Conservation (phyloP, 805 yeast species). For the Spathaspora sp. region DNA sequence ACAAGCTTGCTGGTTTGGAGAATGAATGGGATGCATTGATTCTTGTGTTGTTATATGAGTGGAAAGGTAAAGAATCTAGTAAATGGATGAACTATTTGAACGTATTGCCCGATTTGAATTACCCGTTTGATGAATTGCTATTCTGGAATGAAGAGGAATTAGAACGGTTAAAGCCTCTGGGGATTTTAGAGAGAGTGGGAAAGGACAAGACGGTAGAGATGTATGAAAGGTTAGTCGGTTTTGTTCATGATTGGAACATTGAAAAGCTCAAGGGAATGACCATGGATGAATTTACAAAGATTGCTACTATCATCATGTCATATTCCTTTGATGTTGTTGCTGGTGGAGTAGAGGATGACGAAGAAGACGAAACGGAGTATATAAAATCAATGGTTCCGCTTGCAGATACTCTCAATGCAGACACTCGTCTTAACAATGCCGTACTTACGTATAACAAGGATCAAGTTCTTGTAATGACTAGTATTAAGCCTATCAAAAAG, state of each 20-base stretch:
- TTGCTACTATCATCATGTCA: constrained; percentile 81
- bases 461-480: constrained; percentile 62
- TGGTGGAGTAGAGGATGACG: constrained; percentile 21
- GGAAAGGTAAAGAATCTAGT: constrained; percentile 36
- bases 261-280: constrained; percentile 27
- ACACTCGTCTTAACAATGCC: constrained; percentile 75
- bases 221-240: constrained; percentile 42
- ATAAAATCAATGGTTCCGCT: constrained; percentile 87
- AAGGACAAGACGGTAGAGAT: constrained; percentile 58
- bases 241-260: constrained; percentile 28
- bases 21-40: constrained; percentile 81
- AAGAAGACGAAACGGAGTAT: constrained; percentile 25
- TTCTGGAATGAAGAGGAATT: constrained; percentile 73
- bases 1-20: constrained; percentile 33
- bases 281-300: constrained; percentile 58
- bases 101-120: constrained; percentile 55
- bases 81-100: constrained; percentile 70
- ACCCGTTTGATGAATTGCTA: constrained; percentile 62
- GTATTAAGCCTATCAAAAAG: constrained; percentile 53
- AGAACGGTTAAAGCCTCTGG: constrained; percentile 59
- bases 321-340: constrained; percentile 79
- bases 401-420: constrained; percentile 89
- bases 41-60: constrained; percentile 61
- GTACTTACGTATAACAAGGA: constrained; percentile 49
- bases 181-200: constrained; percentile 69